Evolutionary conservation across 2,329 filamentous ascomycete species (phyloP), one percentile per base, ranked within the genome.

Genomic region (Diaporthe citri): DNA sequence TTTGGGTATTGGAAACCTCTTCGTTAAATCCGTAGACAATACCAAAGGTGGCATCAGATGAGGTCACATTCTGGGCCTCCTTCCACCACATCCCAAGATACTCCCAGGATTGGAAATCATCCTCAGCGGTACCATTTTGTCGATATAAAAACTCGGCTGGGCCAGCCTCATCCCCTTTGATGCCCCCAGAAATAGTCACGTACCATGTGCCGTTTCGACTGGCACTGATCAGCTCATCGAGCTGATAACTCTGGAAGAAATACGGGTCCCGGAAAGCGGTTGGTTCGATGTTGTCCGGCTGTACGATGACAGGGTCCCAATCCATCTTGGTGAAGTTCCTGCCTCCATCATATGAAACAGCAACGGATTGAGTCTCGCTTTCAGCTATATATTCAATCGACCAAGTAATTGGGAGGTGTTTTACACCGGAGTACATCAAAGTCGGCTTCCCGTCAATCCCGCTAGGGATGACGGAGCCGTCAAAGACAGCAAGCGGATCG

Each of bases 341-440:
- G 17, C 84, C 84, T 81, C 72, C 39, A 25, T 73, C 62, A 9
- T 41, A 46, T 15, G 60, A 83, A 6, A 86, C 81, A 4, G 86
- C 87, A 1, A 87, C 78, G 13, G 84, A 84, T 66, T 88, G 85
- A 0, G 85, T 85, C 75, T 88, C 87, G 51, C 84, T 64, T 25
- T 46, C 41, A 31, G 39, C 22, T 46, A 64, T 31, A 4, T 64
- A 64, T 46, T 64, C 41, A 31, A 46, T 64, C 13, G 84, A 86
- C 85, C 85, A 87, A 51, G 85, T 83, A 20, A 87, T 87, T 0
- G 86, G 86, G 6, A 87, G 77, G 75, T 82, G 85, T 31, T 82
- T 83, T 17, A 87, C 85, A 3, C 83, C 85, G 3, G 86, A 86
- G 75, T 87, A 87, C 4, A 87, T 79, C 10, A 87, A 78, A 0